These are phyloP conservation scores for Penstemon barbatus DNA, from an alignment of 257 asterid species.

Conservation along the genomic window DNA sequence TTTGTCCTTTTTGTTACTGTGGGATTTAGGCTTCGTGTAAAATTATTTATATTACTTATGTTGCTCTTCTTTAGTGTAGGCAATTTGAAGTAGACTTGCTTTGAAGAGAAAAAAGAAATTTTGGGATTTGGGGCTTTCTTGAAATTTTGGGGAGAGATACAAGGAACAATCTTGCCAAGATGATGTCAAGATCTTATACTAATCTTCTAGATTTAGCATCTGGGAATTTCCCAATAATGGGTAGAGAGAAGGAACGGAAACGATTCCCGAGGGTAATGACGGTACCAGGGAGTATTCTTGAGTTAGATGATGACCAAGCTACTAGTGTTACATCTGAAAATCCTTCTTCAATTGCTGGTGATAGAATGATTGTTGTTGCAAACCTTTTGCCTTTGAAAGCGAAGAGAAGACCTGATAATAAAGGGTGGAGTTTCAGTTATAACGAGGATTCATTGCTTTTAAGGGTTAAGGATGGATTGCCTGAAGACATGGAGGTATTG, in stretches of 20 bases:
- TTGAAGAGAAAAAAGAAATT: constrained; percentile 24
- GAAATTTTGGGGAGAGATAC: constrained; percentile 24
- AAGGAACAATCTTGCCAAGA: constrained; percentile 43
- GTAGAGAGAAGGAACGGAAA: constrained; percentile 72
- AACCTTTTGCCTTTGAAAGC: constrained; percentile 53
- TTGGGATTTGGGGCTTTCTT: constrained; percentile 25
- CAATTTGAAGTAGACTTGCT: constrained; percentile 27
- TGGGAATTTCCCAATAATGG: constrained; percentile 72
- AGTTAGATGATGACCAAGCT: constrained; percentile 82
- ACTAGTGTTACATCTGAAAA: constrained; percentile 70
- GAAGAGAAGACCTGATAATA: constrained; percentile 64
- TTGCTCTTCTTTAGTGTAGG: constrained; percentile 43
- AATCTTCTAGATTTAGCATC: constrained; percentile 88
- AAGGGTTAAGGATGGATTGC: constrained; percentile 49
- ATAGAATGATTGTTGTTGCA: constrained; percentile 64
- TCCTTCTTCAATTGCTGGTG: constrained; percentile 68
- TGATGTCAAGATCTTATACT: constrained; percentile 94
- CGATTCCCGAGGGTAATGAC: constrained; percentile 82
- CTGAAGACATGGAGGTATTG: constrained; percentile 55
- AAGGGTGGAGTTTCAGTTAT: constrained; percentile 73
- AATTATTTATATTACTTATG: background rate
- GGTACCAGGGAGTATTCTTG: constrained; percentile 77
- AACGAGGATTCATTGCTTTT: constrained; percentile 51
- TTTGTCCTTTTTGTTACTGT: constrained; percentile 20
- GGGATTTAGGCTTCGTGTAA: constrained; percentile 8